These are phyloP conservation scores for Xylaria acuta DNA, from an alignment of 495 filamentous ascomycete species.

Conservation along the genomic window DNA sequence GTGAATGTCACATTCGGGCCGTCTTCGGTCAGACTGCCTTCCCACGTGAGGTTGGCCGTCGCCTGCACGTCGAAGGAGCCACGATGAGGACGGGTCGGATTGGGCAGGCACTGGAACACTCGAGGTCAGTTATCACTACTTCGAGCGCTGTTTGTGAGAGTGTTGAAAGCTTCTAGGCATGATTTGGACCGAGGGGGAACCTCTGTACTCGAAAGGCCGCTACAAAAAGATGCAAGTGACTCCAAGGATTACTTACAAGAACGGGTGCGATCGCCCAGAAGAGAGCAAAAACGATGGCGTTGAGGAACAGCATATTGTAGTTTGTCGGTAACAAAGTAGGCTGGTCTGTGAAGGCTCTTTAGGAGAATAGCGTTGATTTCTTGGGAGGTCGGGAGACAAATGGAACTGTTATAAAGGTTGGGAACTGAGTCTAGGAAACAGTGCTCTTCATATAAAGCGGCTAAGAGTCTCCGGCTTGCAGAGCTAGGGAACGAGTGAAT, in stretches of 20 bases:
- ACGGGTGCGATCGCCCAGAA: not conserved
- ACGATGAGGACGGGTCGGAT: not conserved
- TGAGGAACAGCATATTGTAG: not conserved
- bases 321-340: not conserved
- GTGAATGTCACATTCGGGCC: conserved; percentile 12
- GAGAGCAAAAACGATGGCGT: not conserved
- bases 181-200: not conserved
- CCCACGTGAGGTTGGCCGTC: not conserved
- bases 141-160: not conserved
- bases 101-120: not conserved
- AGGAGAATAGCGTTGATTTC: not conserved
- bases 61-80: not conserved
- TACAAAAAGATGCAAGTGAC: not conserved
- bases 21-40: conserved; percentile 11
- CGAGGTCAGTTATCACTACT: not conserved
- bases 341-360: not conserved
- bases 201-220: not conserved
- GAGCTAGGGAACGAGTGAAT: not conserved
- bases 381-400: not conserved
- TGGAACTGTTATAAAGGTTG: not conserved
- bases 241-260: not conserved
- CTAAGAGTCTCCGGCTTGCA: not conserved
- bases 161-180: not conserved
- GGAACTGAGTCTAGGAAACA: not conserved
- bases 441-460: not conserved